Evolutionary conservation across 2,329 filamentous ascomycete genomes (phyloP), one percentile per base, ranked within the genome.

Genomic region (Lasiodiplodia citricola): DNA sequence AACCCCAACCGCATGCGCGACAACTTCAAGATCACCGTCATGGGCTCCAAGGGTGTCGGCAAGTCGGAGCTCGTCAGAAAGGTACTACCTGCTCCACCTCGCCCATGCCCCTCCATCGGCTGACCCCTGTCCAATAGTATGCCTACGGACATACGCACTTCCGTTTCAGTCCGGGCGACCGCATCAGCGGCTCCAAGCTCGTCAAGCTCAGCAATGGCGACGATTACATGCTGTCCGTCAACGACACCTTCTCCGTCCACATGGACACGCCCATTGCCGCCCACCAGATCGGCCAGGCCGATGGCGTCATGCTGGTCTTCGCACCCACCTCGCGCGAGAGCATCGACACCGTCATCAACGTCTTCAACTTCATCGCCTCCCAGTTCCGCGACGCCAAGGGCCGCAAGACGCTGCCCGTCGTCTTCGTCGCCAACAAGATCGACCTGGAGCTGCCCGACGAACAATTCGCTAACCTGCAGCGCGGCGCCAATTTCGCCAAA

Each of bases 241-340:
- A 64, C 60, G 60, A 64, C 60, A 64, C 60, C 28, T 64, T 64
- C 60, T 52, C 44, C 47, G 60, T 64, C n/a, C 60, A 64, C 60
- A 64, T 64, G 60, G 60, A 64, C 31, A 64, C 60, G 4, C 47
- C 60, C 18, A 41, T 64, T 28, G 60, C 60, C 60, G 60, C 38
- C 44, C 60, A 64, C 47, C 60, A 64, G 60, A 64, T 64, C 60
- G 47, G 60, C 60, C 60, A 64, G 28, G 60, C 60, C 28, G 60
- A 64, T 31, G 60, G 60, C 60, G 60, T 64, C 60, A 64, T 64
- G 60, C 31, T 64, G 31, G 60, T 64, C 6, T 64, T 37, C 31
- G 51, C 60, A 10, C 44, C 60, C 28, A 38, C 44, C 5, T 52
- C 47, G 44, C 28, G 28, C 44, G 31, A 64, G 28, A 64, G 60